Base-by-base conservation (phyloP, 805 yeast species). In the Phaffomyces opuntiae region DNA sequence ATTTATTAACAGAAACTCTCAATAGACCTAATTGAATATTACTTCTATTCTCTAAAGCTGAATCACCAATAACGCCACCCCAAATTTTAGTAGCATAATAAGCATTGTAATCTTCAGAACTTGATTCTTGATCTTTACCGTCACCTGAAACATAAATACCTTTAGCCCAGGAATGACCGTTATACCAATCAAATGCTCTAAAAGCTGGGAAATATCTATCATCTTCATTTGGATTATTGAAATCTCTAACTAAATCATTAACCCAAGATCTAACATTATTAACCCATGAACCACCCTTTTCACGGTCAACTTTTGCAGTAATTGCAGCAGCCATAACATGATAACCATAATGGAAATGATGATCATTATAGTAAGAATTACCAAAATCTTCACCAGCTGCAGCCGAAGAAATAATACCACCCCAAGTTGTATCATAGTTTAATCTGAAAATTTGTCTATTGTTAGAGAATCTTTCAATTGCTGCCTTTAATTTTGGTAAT, bases 101-200 rank as follows among this genome's bases (percentile, higher is more conserved):
- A 44, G 83, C 80, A 57, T 84, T 83, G 51, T 82, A 82, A 60
- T 84, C 90, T 59, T 84, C 90, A 12, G 86, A 78, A 19, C 80
- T 74, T 0, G 86, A 79, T 62, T 84, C 90, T 60, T 84, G 80
- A 61, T 83, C 86, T 53, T 81, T 81, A 27, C 91, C 90, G 62
- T 84, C 90, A 8, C 85, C 86, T 49, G 81, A 72, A 32, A 77
- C 73, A 54, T 77, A 80, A 17, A 83, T 68, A 3, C 91, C 90
- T 56, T 80, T 81, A 1, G 90, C 91, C 78, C 83, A 83, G 0
- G 89, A 81, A 59, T 84, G 90, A 1, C 91, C 91, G 55, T 75
- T 75, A 58, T 66, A 84, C 87, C 87, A 84, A 58, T 82, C 87
- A 63, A 83, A 83, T 8, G 79, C 72, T 56, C 90, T 72, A 39